Evolutionary conservation across 768 basidiomycete species (phyloP), one percentile per base, ranked within the genome.

Genomic region (Tricholoma bakamatsutake): DNA sequence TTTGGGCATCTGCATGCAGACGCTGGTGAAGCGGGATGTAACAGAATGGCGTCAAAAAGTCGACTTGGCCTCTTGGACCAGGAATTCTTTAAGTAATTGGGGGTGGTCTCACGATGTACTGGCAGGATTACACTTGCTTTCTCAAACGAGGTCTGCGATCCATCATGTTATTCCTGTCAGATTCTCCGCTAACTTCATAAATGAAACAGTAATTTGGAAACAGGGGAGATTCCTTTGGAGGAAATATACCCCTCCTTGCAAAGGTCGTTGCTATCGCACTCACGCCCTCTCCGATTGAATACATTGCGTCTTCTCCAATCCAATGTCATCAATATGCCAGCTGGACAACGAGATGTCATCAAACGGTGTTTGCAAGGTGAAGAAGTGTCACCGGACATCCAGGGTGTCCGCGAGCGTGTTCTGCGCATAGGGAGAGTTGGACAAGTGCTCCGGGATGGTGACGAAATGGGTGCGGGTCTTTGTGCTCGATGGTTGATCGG

Each of bases 321-420:
- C 1, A 72, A 74, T 3, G 62, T 82, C 9, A 71, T 87, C 5
- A 64, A 76, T 33, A 63, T 72, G 0, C 67, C 75, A 1, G 66
- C 73, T 0, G 77, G 76, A 42, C 72, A 74, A 12, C 65, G 72
- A 13, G 85, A 85, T 21, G 77, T 85, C 0, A 59, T 88, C 17
- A 81, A 81, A 61, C 78, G 80, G 27, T 89, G 89, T 64, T 66
- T 93, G 21, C 83, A 87, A 57, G 90, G 87, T 2, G 97, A 99
- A 66, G 82, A 90, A 56, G 83, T 89, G 4, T 73, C 88, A 2
- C 66, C 97, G 34, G 88, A 93, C 54, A 73, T 88, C 2, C 82
- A 86, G 57, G 90, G 92, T 43, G 88, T 88, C 2, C 78, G 96
- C 34, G 96, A 98, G 63, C 82, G 93, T 43, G 84, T 91, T 3